A percentile compares a stretch with the other conserved stretches of the same genome.
These are phyloP conservation scores for Aphanocladium album DNA, from an alignment of 2,329 filamentous ascomycete species.

Conservation along the genomic window DNA sequence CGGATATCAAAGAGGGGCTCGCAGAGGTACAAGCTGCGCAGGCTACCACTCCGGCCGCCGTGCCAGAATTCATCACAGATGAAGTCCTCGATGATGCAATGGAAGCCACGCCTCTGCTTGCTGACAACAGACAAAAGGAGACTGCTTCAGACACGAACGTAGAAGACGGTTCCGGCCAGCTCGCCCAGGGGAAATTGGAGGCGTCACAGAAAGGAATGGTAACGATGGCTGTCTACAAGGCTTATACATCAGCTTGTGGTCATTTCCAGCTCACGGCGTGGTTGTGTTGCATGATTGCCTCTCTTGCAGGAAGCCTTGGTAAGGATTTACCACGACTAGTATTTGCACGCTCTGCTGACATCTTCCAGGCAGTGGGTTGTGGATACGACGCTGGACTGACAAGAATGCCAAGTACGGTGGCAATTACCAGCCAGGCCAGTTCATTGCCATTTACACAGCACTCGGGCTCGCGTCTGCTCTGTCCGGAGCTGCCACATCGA, in stretches of 20 bases:
- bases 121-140: constrained; percentile 56
- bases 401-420: constrained; percentile 57
- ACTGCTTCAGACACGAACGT: constrained; percentile 56
- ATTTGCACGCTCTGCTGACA: constrained; percentile 11
- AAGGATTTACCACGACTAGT: constrained; percentile 24
- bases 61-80: constrained; percentile 58
- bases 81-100: constrained; percentile 76
- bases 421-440: constrained; percentile 73
- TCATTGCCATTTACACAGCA: constrained; percentile 82
- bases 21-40: constrained; percentile 65
- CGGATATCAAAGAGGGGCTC: constrained; percentile 67
- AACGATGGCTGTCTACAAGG: constrained; percentile 79
- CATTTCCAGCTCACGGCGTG: constrained; percentile 73
- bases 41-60: constrained; percentile 39
- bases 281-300: constrained; percentile 62
- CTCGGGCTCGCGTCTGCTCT: constrained; percentile 76
- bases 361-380: constrained; percentile 63
- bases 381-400: constrained; percentile 85
- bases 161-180: constrained; percentile 61
- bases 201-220: constrained; percentile 83
- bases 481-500: constrained; percentile 76
- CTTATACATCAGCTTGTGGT: constrained; percentile 87
- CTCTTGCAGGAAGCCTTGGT: constrained; percentile 77
- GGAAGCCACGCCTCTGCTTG: constrained; percentile 74
- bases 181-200: constrained; percentile 76